Base-by-base conservation (phyloP, 1,284 basidiomycete species). In the Cerioporus squamosus region DNA sequence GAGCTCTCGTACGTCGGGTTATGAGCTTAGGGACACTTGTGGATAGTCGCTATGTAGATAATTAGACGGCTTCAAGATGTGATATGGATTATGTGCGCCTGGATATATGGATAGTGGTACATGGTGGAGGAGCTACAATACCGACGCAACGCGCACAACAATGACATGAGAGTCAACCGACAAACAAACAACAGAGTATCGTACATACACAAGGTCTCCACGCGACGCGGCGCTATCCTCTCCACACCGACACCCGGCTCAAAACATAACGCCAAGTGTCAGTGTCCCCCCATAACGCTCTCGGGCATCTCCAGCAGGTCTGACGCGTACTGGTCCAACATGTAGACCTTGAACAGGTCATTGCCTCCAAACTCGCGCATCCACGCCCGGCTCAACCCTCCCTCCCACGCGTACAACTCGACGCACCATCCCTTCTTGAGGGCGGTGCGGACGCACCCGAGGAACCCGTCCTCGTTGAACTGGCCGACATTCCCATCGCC, bases 401-500 rank as follows among this genome's bases (percentile, higher is more conserved):
- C 86, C 68, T 91, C 88, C 91, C 91, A 93, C 6, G 90, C 90
- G 70, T 91, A 91, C 67, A 96, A 70, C 75, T 96, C 94, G 15
- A 96, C 93, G 59, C 79, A 81, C 94, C 94, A 96, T 2, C 94
- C 94, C 53, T 87, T 84, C 73, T 86, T 87, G 67, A 95, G 74
- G 10, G 94, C 94, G 12, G 87, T 86, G 54, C 90, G 79, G 14
- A 94, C 91, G 51, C 90, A 89, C 0, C 93, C 92, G 26, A 93
- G 72, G 74, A 95, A 96, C 3, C 93, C 93, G 66, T 94, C 90
- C 60, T 92, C 90, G 71, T 88, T 94, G 70, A 94, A 95, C 70
- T 95, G 89, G 2, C 91, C 91, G 12, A 89, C 88, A 68, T 93
- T 92, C 20, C 93, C 93, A 71, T 96, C 94, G 3, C 94, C 94